Evolutionary conservation across 805 yeast genomes (phyloP).

Genomic region (Pichia thaimueangensis): DNA sequence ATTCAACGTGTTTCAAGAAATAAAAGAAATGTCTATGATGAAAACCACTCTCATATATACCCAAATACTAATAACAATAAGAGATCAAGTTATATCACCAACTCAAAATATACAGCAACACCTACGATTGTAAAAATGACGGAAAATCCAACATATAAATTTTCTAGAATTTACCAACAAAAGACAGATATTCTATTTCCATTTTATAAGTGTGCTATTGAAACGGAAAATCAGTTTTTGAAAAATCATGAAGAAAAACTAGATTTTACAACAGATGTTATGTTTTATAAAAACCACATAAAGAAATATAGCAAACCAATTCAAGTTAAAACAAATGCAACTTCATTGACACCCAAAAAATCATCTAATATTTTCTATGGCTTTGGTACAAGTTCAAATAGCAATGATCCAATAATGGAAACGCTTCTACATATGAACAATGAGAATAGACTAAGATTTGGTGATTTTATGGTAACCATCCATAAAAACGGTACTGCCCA

Average conservation of each 20-base stretch:
- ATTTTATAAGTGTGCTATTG: conserved; percentile 4
- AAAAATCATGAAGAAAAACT: conserved; percentile 6
- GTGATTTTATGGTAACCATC: conserved; percentile 11
- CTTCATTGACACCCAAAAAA: conserved; percentile 1
- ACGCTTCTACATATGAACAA: conserved; percentile 7
- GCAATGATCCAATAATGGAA: conserved; percentile 9
- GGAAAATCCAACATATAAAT: conserved; percentile 14
- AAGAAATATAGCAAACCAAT: conserved; percentile 17
- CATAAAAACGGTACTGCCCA: conserved; percentile 6
- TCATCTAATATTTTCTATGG: not conserved
- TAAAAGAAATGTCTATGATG: no score
- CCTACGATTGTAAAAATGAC: no score
- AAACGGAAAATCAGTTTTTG: not conserved
- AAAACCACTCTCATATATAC: not conserved
- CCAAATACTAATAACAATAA: not conserved
- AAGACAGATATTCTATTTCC: conserved; percentile 13
- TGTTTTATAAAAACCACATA: conserved; percentile 11
- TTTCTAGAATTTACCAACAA: conserved; percentile 8
- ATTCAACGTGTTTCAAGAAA: no score
- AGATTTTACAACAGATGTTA: conserved; percentile 12
- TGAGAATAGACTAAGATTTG: conserved; percentile 12
- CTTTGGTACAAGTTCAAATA: not conserved
- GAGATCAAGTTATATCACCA: no score
- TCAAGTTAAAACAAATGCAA: not conserved
- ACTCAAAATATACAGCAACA: no score